Evolutionary conservation across 371 early-diverging fungal species (phyloP), one percentile per base, ranked within the genome.

Genomic region (Actinomortierella wolfii): DNA sequence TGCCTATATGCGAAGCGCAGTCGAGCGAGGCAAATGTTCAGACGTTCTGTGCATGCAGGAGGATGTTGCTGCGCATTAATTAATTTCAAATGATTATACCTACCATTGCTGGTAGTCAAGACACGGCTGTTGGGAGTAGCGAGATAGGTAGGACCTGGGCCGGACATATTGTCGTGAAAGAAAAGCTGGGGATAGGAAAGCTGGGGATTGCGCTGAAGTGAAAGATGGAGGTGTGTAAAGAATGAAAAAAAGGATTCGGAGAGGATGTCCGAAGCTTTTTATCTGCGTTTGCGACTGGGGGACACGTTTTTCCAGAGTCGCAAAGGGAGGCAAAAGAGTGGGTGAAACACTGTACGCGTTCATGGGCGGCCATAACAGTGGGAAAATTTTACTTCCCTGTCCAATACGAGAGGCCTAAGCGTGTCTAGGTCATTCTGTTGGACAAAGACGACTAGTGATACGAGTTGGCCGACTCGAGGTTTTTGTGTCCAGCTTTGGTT

Each of bases 21-120:
- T 7, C 14, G 3, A 42, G 25, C 13, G 18, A 18, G 11, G 40
- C 18, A 23, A 9, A 51, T 23, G 28, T 6, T 26, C 26, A 51
- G 25, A 45, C 8, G 28, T 18, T 1, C 25, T 20, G 18, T 47
- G 21, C 21, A 21, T 47, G 20, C 8, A 24, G 47, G 47, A 11
- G 47, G 21, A 47, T 47, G 21, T 8, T 47, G 51, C 28, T 51
- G 51, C 28, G 54, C 41, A 60, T 20, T 14, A 18, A 13, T 17
- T 13, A 14, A 13, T 20, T 25, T 18, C 17, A 21, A 18, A n/a
- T 6, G 17, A 39, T 23, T 20, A 1, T 34, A 28, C 58, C 23
- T 58, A 71, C 73, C 73, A 49, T 71, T 71, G 59, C 26, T 13
- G n/a, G 73, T 71, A 57, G 73, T 71, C 53, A 66, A 55, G 42